Base-by-base conservation (phyloP, 2,329 filamentous ascomycete genomes). In the Aspergillus alliaceus region DNA sequence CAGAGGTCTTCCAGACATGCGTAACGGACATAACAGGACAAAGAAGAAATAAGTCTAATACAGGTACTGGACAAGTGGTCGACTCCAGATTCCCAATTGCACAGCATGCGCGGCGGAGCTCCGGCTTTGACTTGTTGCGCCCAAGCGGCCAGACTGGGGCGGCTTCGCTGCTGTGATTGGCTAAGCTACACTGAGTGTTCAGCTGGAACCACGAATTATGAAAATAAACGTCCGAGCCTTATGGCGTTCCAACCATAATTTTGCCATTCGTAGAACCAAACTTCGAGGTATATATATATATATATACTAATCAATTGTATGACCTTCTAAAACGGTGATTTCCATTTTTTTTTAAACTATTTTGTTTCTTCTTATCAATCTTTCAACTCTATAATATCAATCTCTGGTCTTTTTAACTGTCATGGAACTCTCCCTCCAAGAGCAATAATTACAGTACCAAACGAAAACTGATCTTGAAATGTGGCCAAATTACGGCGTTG, bases 61-160 rank as follows among this genome's bases (percentile, higher is more conserved):
- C n/a, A 44, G 44, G n/a, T 48, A 48, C 44, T 48, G 44, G 25
- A 48, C 44, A 48, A 53, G 40, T 53, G 51, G 51, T 32, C 39
- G 37, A 48, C 44, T 48, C 44, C 44, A 50, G 44, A 42, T 49
- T 31, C 25, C n/a, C 53, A 49, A 49, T 54, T 54, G 44, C 53
- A 24, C 53, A 39, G 25, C 44, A 49, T 54, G 53, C 53, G 34
- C 44, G 20, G 53, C 53, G 44, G 53, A 54, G 53, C 53, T 54
- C 20, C 51, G 54, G 32, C 49, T 57, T 29, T 44, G 54, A 53
- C 18, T 48, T 22, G 44, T 32, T 51, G 31, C 49, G 49, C 54
- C 54, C 51, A 53, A 47, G 54, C 49, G 49, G 54, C 32, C 54
- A 48, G 29, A 56, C 54, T 53, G 54, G 54, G 54, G 54, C 54